Conservation (phyloP, 805 yeast genomes). For the Spathaspora passalidarum region DNA sequence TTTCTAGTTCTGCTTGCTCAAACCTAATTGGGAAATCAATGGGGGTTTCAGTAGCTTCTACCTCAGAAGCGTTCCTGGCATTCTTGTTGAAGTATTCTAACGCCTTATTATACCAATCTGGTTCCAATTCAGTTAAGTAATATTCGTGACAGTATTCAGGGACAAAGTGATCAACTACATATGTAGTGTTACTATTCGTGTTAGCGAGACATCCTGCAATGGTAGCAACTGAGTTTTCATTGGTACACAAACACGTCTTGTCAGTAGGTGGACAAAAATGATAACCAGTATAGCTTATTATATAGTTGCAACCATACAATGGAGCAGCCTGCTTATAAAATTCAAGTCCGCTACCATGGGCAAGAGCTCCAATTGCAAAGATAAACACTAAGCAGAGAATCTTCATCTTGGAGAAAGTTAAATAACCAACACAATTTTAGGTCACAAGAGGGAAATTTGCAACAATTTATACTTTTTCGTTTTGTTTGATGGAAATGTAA, state of each 20-base stretch:
- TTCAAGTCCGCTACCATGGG: too few relatives aligned
- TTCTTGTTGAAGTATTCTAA: slow-evolving; percentile 11
- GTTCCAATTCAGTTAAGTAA: neutral
- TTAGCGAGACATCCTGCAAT: slow-evolving; percentile 25
- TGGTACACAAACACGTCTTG: slow-evolving; percentile 24
- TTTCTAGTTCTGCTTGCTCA: slow-evolving; percentile 10
- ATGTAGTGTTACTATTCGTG: slow-evolving; percentile 9
- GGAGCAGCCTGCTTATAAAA: too few relatives aligned
- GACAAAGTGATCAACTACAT: slow-evolving; percentile 7
- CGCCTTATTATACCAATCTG: slow-evolving; percentile 15
- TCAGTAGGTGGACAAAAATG: too few relatives aligned
- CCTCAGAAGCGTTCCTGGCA: slow-evolving; percentile 18
- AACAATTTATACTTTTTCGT: too few relatives aligned
- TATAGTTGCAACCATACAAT: slow-evolving; percentile 8
- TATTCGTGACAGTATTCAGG: neutral
- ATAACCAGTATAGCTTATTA: too few relatives aligned
- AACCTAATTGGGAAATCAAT: slow-evolving; percentile 25
- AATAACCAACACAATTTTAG: neutral
- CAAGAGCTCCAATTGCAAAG: too few relatives aligned
- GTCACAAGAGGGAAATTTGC: too few relatives aligned
- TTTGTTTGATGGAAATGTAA: too few relatives aligned
- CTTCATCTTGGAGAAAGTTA: too few relatives aligned
- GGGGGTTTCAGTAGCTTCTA: slow-evolving; percentile 5
- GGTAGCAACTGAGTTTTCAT: slow-evolving; percentile 26
- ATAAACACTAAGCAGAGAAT: too few relatives aligned